Conservation (phyloP, 1,284 basidiomycete species). For the Pisolithus thermaeus region DNA sequence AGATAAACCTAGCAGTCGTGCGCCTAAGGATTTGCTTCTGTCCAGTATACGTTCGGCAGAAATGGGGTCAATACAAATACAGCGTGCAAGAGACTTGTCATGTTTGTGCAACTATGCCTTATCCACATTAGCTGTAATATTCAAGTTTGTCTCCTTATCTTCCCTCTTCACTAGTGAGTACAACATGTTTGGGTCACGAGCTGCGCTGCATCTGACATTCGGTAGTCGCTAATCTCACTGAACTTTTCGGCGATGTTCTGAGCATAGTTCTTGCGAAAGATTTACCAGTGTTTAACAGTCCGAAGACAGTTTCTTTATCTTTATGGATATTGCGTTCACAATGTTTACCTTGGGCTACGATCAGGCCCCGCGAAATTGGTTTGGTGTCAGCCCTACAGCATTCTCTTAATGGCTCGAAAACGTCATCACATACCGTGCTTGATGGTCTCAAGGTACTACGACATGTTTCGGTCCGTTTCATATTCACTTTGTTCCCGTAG, state of each 20-base stretch:
- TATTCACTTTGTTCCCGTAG: constrained; percentile 23
- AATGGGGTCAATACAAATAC: constrained; percentile 31
- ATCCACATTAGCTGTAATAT: constrained; percentile 41
- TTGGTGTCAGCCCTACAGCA: constrained; percentile 31
- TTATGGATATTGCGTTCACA: constrained; percentile 46
- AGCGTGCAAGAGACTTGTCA: constrained; percentile 35
- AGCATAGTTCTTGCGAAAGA: constrained; percentile 26
- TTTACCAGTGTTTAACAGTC: constrained; percentile 36
- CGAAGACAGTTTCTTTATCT: constrained; percentile 43
- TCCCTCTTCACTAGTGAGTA: constrained; percentile 44
- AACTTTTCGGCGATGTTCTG: constrained; percentile 37
- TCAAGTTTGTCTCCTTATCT: constrained; percentile 39
- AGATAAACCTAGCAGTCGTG: constrained; percentile 5
- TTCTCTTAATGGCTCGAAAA: constrained; percentile 21
- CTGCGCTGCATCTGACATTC: constrained; percentile 1
- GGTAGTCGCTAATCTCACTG: constrained; percentile 31
- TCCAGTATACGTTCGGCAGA: constrained; percentile 1
- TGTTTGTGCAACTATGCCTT: constrained; percentile 47
- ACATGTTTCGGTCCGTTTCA: not conserved
- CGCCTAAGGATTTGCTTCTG: constrained; percentile 10
- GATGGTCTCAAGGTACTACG: constrained; percentile 42
- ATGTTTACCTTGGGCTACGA: constrained; percentile 35
- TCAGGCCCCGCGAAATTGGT: constrained; percentile 26
- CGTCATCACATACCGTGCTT: constrained; percentile 6
- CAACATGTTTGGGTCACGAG: constrained; percentile 23